Conservation (phyloP, 495 filamentous ascomycete genomes). For the Penicillium macrosclerotiorum region DNA sequence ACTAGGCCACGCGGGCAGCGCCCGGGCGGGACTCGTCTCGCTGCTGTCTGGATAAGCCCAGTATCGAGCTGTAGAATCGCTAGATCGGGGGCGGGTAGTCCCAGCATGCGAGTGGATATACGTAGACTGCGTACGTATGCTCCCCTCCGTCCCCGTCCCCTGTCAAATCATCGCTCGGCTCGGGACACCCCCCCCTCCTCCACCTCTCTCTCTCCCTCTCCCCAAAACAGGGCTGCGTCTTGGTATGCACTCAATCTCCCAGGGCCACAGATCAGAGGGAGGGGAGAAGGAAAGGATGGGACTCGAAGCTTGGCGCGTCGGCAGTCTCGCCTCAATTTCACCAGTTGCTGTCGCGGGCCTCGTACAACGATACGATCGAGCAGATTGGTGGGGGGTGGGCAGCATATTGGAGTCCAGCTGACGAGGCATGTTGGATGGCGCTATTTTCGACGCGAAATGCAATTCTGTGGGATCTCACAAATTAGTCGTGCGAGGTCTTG, state of each 20-base stretch:
- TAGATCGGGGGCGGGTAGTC: conserved; percentile 16
- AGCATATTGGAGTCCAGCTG: too few relatives aligned
- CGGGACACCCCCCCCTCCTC: too few relatives aligned
- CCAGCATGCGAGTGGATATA: conserved; percentile 17
- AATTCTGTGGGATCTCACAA: too few relatives aligned
- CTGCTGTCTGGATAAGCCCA: conserved; percentile 10
- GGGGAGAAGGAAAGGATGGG: too few relatives aligned
- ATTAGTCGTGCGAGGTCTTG: too few relatives aligned
- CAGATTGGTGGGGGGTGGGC: too few relatives aligned
- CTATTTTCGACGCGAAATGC: too few relatives aligned
- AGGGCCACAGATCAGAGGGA: conserved; percentile 15
- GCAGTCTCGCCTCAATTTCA: too few relatives aligned
- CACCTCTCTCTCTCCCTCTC: too few relatives aligned
- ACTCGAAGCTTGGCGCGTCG: conserved; percentile 29
- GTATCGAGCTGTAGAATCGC: conserved; percentile 12
- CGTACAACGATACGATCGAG: too few relatives aligned
- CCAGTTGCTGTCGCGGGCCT: too few relatives aligned
- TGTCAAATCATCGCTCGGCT: conserved; percentile 25
- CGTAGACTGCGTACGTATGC: conserved; percentile 32
- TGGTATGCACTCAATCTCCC: conserved; percentile 3
- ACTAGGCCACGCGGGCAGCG: conserved; percentile 5
- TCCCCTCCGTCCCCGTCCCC: conserved; percentile 6
- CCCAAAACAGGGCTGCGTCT: conserved; percentile 4
- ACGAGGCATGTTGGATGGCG: too few relatives aligned
- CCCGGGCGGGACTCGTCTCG: conserved; percentile 6